Conservation (phyloP, 345 rosid species). For the Salix exigua region DNA sequence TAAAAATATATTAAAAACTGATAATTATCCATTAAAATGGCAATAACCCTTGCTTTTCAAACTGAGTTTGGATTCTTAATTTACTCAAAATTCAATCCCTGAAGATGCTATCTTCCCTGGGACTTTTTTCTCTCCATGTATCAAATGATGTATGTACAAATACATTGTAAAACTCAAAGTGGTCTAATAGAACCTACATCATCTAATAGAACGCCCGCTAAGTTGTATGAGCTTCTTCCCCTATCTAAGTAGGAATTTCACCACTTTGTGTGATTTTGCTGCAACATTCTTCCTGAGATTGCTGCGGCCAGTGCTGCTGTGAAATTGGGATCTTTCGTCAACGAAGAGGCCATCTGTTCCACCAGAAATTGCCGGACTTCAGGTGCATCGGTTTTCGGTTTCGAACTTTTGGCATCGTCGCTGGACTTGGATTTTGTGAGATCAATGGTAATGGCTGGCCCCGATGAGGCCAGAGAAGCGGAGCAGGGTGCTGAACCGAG, state of each 20-base stretch:
- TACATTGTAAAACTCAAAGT: slow-evolving; percentile 9
- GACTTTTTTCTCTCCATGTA: neutral
- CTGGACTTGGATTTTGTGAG: slow-evolving; percentile 43
- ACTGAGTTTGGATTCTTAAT: neutral
- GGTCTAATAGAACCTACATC: slow-evolving; percentile 1
- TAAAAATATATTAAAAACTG: neutral
- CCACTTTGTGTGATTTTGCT: slow-evolving; percentile 44
- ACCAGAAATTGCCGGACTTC: slow-evolving; percentile 64
- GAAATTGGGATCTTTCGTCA: slow-evolving; percentile 90
- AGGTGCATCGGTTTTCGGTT: slow-evolving; percentile 50
- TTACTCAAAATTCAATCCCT: too few relatives aligned
- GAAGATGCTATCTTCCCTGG: neutral
- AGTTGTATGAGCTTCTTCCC: neutral
- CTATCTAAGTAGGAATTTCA: neutral
- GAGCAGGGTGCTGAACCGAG: slow-evolving; percentile 44
- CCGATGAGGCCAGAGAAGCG: slow-evolving; percentile 36
- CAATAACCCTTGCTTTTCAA: neutral
- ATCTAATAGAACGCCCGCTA: neutral
- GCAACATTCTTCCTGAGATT: slow-evolving; percentile 71
- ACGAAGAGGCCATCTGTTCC: slow-evolving; percentile 91
- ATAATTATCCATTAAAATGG: neutral
- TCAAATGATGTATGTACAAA: slow-evolving; percentile 17
- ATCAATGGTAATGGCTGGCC: slow-evolving; percentile 48
- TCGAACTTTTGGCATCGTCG: slow-evolving; percentile 20
- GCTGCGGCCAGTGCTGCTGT: slow-evolving; percentile 97